These are phyloP conservation scores for Novakomyces olei DNA, from an alignment of 805 yeast species.

Conservation along the genomic window DNA sequence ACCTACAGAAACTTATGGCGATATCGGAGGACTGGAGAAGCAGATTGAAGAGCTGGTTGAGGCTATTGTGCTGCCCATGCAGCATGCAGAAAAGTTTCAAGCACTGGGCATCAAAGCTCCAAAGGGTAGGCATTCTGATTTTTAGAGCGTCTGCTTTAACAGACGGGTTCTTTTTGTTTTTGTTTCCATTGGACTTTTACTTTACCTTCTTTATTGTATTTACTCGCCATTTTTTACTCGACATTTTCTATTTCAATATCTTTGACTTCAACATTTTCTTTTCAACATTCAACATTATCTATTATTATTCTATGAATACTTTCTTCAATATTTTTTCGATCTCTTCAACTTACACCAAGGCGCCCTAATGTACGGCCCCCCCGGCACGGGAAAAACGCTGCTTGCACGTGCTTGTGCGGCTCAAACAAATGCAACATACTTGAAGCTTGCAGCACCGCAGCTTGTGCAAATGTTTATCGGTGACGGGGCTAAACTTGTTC, in stretches of 20 bases:
- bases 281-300: too few relatives aligned
- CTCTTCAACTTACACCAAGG: constrained; percentile 6
- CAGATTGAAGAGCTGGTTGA: constrained; percentile 96
- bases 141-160: too few relatives aligned
- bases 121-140: constrained; percentile 61
- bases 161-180: too few relatives aligned
- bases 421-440: constrained; percentile 89
- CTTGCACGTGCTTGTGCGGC: constrained; percentile 98
- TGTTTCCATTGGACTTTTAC: too few relatives aligned
- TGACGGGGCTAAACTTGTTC: constrained; percentile 92
- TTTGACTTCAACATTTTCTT: too few relatives aligned
- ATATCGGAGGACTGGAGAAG: constrained; percentile 94
- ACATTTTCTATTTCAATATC: constrained; percentile 2
- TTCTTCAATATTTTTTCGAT: neutral
- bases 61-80: constrained; percentile 96
- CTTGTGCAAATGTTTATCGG: constrained; percentile 96
- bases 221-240: neutral
- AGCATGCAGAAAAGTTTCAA: constrained; percentile 89
- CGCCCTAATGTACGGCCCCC: constrained; percentile 96
- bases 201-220: too few relatives aligned
- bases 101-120: constrained; percentile 91
- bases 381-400: constrained; percentile 96
- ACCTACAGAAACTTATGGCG: constrained; percentile 91
- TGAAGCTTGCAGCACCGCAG: constrained; percentile 93
- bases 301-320: too few relatives aligned